Percentiles rank a stretch among this genome's conserved stretches.
Conservation (phyloP, 1,139 yeast genomes). For the Saccharomyces pastorianus region DNA sequence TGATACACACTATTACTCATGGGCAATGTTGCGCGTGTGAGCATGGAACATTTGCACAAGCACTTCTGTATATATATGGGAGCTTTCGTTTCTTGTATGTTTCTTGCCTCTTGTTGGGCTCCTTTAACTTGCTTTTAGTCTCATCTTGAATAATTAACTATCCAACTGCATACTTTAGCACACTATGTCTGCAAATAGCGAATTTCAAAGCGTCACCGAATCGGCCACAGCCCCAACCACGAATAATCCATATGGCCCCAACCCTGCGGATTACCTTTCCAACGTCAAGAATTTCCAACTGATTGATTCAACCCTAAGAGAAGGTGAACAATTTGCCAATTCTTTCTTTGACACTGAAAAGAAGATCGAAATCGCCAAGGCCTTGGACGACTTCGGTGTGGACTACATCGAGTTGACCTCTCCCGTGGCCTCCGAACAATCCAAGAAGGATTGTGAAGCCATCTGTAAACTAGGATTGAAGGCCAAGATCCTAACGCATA, state of each 20-base stretch:
- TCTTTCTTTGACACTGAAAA: no score
- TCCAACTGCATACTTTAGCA: not conserved
- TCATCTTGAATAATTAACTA: not conserved
- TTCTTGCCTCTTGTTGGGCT: not conserved
- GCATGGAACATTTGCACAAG: not conserved
- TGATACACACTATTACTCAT: not conserved
- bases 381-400: no score
- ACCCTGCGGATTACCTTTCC: no score
- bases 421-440: no score
- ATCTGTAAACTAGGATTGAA: no score
- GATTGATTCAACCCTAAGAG: no score
- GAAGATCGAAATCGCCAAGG: no score
- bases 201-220: conserved; percentile 7
- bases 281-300: no score
- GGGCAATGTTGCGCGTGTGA: not conserved
- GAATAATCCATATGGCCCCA: not conserved
- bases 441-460: no score
- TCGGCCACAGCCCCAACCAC: conserved; percentile 4
- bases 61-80: not conserved
- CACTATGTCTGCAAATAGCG: conserved; percentile 3
- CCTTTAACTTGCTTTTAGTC: not conserved
- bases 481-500: no score
- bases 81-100: not conserved
- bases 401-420: no score
- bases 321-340: no score